Evolutionary conservation across 2,329 filamentous ascomycete genomes (phyloP), one percentile per base, ranked within the genome.

Genomic region (Hypoxylon sp.): DNA sequence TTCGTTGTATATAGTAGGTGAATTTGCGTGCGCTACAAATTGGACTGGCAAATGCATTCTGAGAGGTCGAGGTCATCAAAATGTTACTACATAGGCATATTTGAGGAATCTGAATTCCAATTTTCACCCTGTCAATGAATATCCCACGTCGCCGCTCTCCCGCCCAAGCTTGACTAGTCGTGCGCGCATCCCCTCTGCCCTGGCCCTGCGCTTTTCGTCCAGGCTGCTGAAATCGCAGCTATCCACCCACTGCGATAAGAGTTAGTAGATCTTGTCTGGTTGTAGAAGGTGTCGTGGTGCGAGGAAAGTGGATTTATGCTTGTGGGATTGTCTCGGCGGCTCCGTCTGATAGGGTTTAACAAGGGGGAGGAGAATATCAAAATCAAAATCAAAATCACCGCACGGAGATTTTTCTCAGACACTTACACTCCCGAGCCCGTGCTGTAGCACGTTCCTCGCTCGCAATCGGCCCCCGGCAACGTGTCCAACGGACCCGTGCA

Each of bases 391-490:
- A 49, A 46, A 17, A 5, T 33, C 11, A 27, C 25, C 25, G 22
- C 11, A 20, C 10, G 13, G 8, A 49, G 17, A 13, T 22, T 30
- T 30, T 13, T 17, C 2, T 3, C 13, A 11, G 14, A 57, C 20
- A 66, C 69, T 71, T 27, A 71, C 69, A 48, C 81, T 82, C 3
- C 90, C 90, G 22, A 93, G 84, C 3, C 90, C 91, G 80, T 94
- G 91, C 84, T 94, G 91, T 76, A 94, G 78, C 70, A 94, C 91
- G 79, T 93, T 93, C 70, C 90, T 85, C 57, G 91, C 91, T 64
- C 91, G 80, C 66, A 86, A 80, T 46, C 74, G 77, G 63, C 87
- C 86, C 1, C 87, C 89, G 2, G 78, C 80, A 0, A 82, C 82
- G 72, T 90, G 86, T 1, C 91, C 91, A 51, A 92, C 91, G 61